Percentiles rank a stretch among this genome's conserved stretches.
phyloP scores from a whole-genome alignment of 2,329 filamentous ascomycete species.

The Falciphora oryzae region DNA sequence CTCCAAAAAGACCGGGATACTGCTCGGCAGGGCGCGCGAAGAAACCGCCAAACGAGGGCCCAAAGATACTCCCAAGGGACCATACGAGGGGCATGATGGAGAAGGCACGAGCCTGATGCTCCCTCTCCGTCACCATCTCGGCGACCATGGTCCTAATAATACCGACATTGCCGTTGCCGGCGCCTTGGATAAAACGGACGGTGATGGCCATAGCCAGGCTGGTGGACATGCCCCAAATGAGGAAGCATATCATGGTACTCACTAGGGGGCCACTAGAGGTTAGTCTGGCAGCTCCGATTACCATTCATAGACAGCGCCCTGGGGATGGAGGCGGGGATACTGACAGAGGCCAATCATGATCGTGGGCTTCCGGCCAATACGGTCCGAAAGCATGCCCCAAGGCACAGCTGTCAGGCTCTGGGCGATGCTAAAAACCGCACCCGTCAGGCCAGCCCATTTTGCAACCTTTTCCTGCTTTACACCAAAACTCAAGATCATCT shows the following conservation, averaged over 20 bases:
- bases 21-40: slow-evolving; percentile 76
- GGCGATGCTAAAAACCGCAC: slow-evolving; percentile 64
- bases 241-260: slow-evolving; percentile 73
- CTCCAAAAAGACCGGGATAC: slow-evolving; percentile 64
- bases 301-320: neutral
- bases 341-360: slow-evolving; percentile 62
- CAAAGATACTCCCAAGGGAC: slow-evolving; percentile 82
- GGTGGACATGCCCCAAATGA: slow-evolving; percentile 79
- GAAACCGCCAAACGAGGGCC: slow-evolving; percentile 80
- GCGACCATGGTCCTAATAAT: slow-evolving; percentile 90
- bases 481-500: slow-evolving; percentile 79
- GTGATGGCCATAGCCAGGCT: slow-evolving; percentile 74
- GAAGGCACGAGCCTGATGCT: slow-evolving; percentile 83
- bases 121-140: slow-evolving; percentile 82
- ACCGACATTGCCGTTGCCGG: slow-evolving; percentile 87
- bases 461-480: slow-evolving; percentile 66
- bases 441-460: slow-evolving; percentile 73
- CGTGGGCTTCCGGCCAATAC: slow-evolving; percentile 73
- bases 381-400: slow-evolving; percentile 74
- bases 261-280: slow-evolving; percentile 19
- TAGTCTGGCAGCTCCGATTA: neutral
- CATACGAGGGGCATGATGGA: slow-evolving; percentile 89
- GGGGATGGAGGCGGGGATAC: neutral
- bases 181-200: slow-evolving; percentile 71
- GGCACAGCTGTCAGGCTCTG: slow-evolving; percentile 67